Evolutionary conservation across 2,329 filamentous ascomycete genomes (phyloP), one percentile per base, ranked within the genome.

Genomic region (Fusarium compactum): DNA sequence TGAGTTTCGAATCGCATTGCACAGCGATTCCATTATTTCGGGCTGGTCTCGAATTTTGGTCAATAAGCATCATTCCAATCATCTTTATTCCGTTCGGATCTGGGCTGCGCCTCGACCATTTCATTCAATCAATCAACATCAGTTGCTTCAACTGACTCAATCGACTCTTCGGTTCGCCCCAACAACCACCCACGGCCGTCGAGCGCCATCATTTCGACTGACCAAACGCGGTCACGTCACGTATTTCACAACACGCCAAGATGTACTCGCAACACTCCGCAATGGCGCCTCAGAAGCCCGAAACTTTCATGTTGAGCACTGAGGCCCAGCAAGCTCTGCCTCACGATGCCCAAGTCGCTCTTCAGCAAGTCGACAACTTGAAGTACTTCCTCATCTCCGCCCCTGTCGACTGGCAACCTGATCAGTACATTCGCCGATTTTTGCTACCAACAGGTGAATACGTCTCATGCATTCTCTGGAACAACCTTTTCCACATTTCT

Each of bases 381-480:
- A 99, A 99, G 89, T 99, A 98, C 84, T 99, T 99, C 83, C 92
- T 99, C 83, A 97, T 99, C 76, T 99, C 96, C 46, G 96, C 96
- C 43, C 96, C 96, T 40, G 96, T 98, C 74, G 96, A 99, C 84
- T 99, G 96, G 96, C 92, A 93, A 76, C 91, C 91, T 52, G 95
- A 98, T 78, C 95, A 98, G 83, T 97, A 98, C 80, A 98, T 99
- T 78, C 91, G 96, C 75, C 90, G 96, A 74, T 99, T 98, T 79
- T 87, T 99, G 67, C 86, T 99, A 65, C 96, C 96, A 14, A 99
- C 96, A 14, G 96, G 96, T 82, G 96, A 99, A 88, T 98, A 99
- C 79, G 95, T 99, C 69, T 98, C 96, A 61, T 99, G 96, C 81
- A 95, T 99, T 72, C 87, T 99, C 79, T 99, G 96, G 79, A 98